A percentile compares a stretch with the other conserved stretches of the same genome.
Evolutionary conservation across 2,329 filamentous ascomycete genomes (phyloP).

Genomic region (Fulvia fulva): DNA sequence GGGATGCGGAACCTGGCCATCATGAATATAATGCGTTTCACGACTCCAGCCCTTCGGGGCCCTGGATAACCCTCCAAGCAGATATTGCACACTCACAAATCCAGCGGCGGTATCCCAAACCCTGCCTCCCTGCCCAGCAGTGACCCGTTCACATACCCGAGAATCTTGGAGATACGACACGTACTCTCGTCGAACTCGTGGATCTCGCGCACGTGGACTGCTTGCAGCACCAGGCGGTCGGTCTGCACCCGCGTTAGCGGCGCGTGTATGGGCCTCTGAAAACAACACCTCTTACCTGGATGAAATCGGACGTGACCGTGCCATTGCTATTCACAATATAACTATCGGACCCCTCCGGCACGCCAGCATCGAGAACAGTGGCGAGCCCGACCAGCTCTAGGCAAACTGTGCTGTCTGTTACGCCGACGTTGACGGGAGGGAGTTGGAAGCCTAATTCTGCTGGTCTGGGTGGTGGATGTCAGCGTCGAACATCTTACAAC

Average conservation of each 20-base stretch:
- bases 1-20: background rate
- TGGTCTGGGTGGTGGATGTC: too few species aligned
- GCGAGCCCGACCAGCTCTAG: constrained; percentile 9
- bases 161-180: constrained; percentile 11
- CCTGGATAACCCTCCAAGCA: too few species aligned
- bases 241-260: too few species aligned
- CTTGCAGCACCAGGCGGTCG: background rate
- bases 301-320: constrained; percentile 12
- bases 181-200: constrained; percentile 8
- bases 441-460: background rate
- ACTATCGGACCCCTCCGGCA: constrained; percentile 4
- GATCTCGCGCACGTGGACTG: constrained; percentile 7
- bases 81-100: too few species aligned
- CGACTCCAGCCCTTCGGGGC: background rate
- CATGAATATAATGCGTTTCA: background rate
- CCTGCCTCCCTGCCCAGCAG: background rate
- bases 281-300: constrained; percentile 11
- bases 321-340: constrained; percentile 12
- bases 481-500: too few species aligned
- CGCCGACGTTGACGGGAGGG: constrained; percentile 11
- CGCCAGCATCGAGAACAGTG: constrained; percentile 7
- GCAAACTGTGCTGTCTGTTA: constrained; percentile 11
- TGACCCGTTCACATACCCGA: background rate
- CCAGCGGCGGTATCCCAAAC: background rate
- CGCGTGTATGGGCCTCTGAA: too few species aligned